phyloP scores from a whole-genome alignment of 345 rosid genomes.

The Eucalyptus curtisii region DNA sequence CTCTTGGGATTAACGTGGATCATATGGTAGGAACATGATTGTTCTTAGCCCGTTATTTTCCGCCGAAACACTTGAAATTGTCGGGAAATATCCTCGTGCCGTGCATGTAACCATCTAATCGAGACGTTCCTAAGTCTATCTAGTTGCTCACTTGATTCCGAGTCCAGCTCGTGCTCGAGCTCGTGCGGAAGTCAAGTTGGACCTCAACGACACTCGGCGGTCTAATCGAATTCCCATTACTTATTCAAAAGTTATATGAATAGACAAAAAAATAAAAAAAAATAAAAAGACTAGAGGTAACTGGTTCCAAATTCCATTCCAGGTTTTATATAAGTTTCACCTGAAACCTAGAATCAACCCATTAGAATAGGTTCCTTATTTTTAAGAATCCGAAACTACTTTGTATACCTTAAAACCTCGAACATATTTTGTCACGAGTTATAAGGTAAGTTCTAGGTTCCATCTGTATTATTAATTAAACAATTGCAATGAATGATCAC shows the following conservation, averaged over 20 bases:
- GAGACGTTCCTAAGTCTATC: background rate
- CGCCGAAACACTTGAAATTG: background rate
- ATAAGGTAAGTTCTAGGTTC: accelerated
- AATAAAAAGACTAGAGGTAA: background rate
- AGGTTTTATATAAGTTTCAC: too few species aligned
- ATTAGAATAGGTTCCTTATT: too few species aligned
- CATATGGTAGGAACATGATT: background rate
- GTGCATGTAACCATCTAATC: background rate
- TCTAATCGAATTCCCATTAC: background rate
- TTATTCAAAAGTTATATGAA: background rate
- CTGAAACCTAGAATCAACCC: too few species aligned
- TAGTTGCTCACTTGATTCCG: background rate
- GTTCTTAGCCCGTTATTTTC: background rate
- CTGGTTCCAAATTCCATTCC: too few species aligned
- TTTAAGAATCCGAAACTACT: too few species aligned
- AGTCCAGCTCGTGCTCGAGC: background rate
- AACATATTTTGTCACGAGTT: too few species aligned
- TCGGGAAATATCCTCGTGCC: background rate
- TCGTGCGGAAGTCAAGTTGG: background rate
- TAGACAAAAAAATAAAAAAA: too few species aligned
- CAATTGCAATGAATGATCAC: too few species aligned
- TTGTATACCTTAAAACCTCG: too few species aligned
- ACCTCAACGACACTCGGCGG: background rate
- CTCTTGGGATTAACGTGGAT: background rate
- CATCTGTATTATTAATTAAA: too few species aligned